Base-by-base conservation (phyloP, 139 green algal genomes). In the Micractinium sp. region DNA sequence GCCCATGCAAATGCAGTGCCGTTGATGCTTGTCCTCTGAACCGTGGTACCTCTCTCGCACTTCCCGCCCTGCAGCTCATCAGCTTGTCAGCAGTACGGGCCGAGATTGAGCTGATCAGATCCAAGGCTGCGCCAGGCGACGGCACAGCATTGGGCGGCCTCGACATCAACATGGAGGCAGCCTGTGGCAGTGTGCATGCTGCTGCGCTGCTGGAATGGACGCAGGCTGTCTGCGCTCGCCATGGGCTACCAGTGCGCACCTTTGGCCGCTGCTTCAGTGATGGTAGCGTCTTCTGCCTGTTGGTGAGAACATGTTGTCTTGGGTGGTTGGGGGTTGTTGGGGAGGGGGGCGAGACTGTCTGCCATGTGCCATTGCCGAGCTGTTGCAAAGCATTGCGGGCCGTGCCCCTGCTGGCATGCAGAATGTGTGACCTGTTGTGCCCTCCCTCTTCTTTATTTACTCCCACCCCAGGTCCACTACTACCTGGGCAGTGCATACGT, bases 261-360 rank as follows among this genome's bases (percentile, higher is more conserved):
- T 96, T 97, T 89, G 95, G 83, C 14, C 89, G 67, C 22, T 92
- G 86, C 39, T 96, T 98, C 89, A 94, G 89, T 0, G 96, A 98
- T 81, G 96, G 96, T 0, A 87, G 91, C 15, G 94, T 91, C 23
- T 93, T 98, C 27, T 98, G 96, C 88, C 90, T 95, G 56, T 88
- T 98, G 92, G 94, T 97, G 71, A n/a, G n/a, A n/a, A n/a, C n/a
- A n/a, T n/a, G n/a, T n/a, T n/a, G n/a, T n/a, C n/a, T n/a, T n/a
- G n/a, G n/a, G n/a, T n/a, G n/a, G n/a, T n/a, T n/a, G n/a, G n/a
- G n/a, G n/a, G n/a, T n/a, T n/a, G n/a, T n/a, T n/a, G n/a, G n/a
- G n/a, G n/a, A n/a, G n/a, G n/a, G n/a, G n/a, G n/a, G n/a, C n/a
- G n/a, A n/a, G n/a, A n/a, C n/a, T n/a, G n/a, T n/a, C n/a, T n/a